phyloP scores from a whole-genome alignment of 1,139 yeast species.

The Suhomyces guaymorum region DNA sequence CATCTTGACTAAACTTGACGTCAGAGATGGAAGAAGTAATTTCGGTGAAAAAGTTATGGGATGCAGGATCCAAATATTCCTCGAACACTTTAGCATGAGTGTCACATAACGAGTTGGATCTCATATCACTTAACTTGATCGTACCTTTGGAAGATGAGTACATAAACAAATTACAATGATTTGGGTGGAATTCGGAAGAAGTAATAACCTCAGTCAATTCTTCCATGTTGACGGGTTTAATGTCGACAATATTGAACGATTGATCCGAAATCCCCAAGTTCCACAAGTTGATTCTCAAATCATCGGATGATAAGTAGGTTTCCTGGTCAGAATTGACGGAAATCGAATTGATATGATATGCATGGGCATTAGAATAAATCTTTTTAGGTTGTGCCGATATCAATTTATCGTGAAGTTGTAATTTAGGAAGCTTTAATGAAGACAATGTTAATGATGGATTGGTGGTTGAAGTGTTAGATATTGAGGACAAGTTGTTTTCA shows the following conservation, averaged over 20 bases:
- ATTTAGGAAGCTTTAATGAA: conserved; percentile 74
- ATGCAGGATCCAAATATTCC: conserved; percentile 89
- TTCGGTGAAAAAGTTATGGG: conserved; percentile 95
- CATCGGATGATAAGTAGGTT: conserved; percentile 92
- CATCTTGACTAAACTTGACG: conserved; percentile 89
- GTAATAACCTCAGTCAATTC: conserved; percentile 98
- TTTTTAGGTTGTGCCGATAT: conserved; percentile 94
- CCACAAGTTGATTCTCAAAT: conserved; percentile 94
- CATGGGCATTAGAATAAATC: conserved; percentile 93
- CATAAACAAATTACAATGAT: conserved; percentile 90
- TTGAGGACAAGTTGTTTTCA: conserved; percentile 61
- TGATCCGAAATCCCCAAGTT: conserved; percentile 93
- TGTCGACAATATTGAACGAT: conserved; percentile 94
- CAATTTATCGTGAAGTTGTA: conserved; percentile 89
- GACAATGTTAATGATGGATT: conserved; percentile 16
- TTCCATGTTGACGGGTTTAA: conserved; percentile 98
- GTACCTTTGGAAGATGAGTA: conserved; percentile 97
- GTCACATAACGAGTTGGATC: conserved; percentile 93
- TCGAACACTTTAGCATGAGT: conserved; percentile 85
- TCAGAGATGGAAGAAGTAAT: conserved; percentile 94
- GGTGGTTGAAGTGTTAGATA: conserved; percentile 16
- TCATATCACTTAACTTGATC: conserved; percentile 93
- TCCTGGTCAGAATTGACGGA: conserved; percentile 95
- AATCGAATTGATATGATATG: conserved; percentile 95
- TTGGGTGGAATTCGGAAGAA: conserved; percentile 96